Percentiles rank a stretch among this genome's conserved stretches.
phyloP scores from a whole-genome alignment of 371 early-diverging fungal species.

The Mortierella sp. region DNA sequence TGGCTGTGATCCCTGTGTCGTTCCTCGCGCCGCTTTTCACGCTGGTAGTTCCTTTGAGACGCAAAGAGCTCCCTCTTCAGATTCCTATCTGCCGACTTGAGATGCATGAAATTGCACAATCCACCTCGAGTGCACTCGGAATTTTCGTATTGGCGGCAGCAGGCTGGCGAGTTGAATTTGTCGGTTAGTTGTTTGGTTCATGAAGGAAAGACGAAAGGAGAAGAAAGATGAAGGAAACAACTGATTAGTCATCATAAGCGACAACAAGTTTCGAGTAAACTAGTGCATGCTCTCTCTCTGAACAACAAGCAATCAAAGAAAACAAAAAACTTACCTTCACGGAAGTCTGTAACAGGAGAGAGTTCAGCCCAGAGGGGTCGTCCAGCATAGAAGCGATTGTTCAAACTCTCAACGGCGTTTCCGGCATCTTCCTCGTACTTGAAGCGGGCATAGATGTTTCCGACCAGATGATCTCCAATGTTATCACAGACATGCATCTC shows the following conservation, averaged over 20 bases:
- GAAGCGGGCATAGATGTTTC: constrained; percentile 97
- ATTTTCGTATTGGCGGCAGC: constrained; percentile 97
- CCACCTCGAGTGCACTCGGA: constrained; percentile 97
- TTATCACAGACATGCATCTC: constrained; percentile 98
- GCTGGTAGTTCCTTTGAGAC: constrained; percentile 79
- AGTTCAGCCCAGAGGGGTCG: constrained; percentile 96
- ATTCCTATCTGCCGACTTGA: constrained; percentile 83
- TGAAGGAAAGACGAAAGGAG: background rate
- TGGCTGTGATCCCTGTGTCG: constrained; percentile 47
- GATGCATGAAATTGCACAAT: constrained; percentile 99
- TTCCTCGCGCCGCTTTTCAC: constrained; percentile 64
- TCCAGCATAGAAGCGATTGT: constrained; percentile 95
- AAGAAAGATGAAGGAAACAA: background rate
- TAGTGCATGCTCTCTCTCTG: background rate
- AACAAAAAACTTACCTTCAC: constrained; percentile 69
- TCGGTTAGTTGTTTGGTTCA: background rate
- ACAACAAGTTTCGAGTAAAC: background rate
- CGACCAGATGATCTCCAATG: constrained; percentile 97
- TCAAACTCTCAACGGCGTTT: constrained; percentile 90
- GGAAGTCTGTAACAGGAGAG: constrained; percentile 97
- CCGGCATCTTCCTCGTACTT: constrained; percentile 93
- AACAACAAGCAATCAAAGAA: background rate
- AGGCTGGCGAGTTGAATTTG: constrained; percentile 65
- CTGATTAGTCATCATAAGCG: constrained; percentile 14
- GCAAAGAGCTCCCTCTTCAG: constrained; percentile 85